These are phyloP conservation scores for Iris macrosiphon DNA, from an alignment of 106 monocot species.

Conservation along the genomic window DNA sequence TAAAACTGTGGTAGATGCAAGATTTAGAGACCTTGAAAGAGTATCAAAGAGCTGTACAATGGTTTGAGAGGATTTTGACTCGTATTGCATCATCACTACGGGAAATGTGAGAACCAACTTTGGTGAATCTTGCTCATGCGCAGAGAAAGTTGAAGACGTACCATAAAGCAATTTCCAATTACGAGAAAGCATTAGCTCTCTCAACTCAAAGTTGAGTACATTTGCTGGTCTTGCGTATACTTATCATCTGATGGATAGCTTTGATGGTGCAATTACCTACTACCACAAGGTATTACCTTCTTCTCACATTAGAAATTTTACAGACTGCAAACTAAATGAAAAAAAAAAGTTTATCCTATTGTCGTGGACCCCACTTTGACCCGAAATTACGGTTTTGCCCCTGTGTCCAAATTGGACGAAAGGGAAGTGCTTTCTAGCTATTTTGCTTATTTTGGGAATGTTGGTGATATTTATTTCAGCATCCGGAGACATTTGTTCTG, in stretches of 20 bases:
- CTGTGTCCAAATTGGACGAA: too few species aligned
- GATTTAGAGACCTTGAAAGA: slow-evolving; percentile 62
- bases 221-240: slow-evolving; percentile 89
- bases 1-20: slow-evolving; percentile 61
- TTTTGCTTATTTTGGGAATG: too few species aligned
- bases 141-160: slow-evolving; percentile 75
- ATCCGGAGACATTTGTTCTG: too few species aligned
- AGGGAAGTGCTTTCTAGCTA: too few species aligned
- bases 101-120: slow-evolving; percentile 88
- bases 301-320: too few species aligned
- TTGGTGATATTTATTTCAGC: too few species aligned
- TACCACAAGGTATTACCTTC: too few species aligned
- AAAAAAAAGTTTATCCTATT: too few species aligned
- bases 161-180: slow-evolving; percentile 55
- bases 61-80: slow-evolving; percentile 70
- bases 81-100: slow-evolving; percentile 44
- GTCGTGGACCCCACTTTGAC: too few species aligned
- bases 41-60: slow-evolving; percentile 69
- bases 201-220: slow-evolving; percentile 60
- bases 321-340: too few species aligned
- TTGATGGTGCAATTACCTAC: too few species aligned
- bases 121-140: slow-evolving; percentile 77
- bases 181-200: slow-evolving; percentile 77
- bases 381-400: too few species aligned
- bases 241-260: slow-evolving; percentile 84